Evolutionary conservation across 345 rosid species (phyloP).

Genomic region (Laguncularia racemosa): DNA sequence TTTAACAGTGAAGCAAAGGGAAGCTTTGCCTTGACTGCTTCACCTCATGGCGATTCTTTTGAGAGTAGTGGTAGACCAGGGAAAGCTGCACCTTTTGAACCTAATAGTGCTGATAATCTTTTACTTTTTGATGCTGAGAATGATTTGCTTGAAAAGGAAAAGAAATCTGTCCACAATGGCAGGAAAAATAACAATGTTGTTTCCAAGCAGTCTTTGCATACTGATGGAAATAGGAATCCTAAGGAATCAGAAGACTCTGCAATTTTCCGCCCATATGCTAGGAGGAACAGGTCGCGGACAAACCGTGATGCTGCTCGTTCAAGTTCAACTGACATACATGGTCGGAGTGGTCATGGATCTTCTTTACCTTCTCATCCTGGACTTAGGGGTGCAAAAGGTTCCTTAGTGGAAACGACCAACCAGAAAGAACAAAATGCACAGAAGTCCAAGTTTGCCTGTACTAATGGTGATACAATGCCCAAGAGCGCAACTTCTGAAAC

Average conservation of each 20-base stretch:
- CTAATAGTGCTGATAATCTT: constrained; percentile 83
- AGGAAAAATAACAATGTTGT: constrained; percentile 43
- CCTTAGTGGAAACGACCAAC: constrained; percentile 42
- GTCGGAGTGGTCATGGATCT: constrained; percentile 66
- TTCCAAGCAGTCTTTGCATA: constrained; percentile 64
- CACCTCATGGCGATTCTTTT: constrained; percentile 91
- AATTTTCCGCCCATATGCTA: constrained; percentile 91
- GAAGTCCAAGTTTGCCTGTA: constrained; percentile 31
- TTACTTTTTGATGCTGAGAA: constrained; percentile 75
- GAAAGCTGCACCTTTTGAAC: constrained; percentile 63
- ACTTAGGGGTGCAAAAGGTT: constrained; percentile 49
- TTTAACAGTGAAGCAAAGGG: constrained; percentile 84
- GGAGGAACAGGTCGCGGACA: constrained; percentile 85
- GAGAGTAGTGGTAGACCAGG: constrained; percentile 96
- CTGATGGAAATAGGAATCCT: constrained; percentile 52
- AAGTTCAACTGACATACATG: constrained; percentile 65
- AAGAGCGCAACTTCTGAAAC: constrained; percentile 34
- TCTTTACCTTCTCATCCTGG: constrained; percentile 44
- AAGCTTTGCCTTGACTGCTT: constrained; percentile 86
- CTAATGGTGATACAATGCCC: constrained; percentile 51
- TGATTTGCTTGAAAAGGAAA: constrained; percentile 54
- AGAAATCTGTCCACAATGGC: constrained; percentile 34
- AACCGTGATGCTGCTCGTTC: constrained; percentile 81
- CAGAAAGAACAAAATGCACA: constrained; percentile 47
- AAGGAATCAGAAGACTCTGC: constrained; percentile 98